These are phyloP conservation scores for Kernera saxatilis DNA, from an alignment of 345 rosid species.

Conservation along the genomic window DNA sequence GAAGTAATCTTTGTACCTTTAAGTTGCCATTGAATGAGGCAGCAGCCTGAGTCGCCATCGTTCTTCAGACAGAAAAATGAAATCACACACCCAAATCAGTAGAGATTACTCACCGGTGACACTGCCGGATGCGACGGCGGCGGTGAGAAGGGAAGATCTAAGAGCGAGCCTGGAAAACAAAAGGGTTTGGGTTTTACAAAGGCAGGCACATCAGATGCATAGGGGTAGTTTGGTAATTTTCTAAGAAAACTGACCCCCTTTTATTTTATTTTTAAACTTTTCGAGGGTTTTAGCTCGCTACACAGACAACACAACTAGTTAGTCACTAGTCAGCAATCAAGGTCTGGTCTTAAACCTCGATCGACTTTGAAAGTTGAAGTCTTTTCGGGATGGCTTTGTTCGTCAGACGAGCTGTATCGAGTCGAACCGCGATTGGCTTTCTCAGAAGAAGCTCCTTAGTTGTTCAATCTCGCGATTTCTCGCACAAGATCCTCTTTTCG, in stretches of 20 bases:
- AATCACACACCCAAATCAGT: neutral
- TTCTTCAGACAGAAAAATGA: neutral
- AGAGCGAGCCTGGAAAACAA: neutral
- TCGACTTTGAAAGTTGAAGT: neutral
- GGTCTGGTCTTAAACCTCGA: neutral
- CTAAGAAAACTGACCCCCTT: neutral
- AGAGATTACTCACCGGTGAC: neutral
- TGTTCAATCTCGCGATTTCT: constrained; percentile 31
- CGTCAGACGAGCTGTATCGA: constrained; percentile 43
- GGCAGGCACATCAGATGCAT: neutral
- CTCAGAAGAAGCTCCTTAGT: constrained; percentile 32
- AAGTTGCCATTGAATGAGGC: constrained; percentile 30
- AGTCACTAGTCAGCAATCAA: no score
- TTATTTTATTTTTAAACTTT: no score
- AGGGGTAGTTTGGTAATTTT: constrained; percentile 1
- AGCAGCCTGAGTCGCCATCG: constrained; percentile 30
- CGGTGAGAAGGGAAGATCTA: constrained; percentile 1
- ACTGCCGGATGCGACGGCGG: neutral
- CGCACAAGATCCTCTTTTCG: constrained; percentile 25
- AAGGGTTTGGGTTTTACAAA: constrained; percentile 19
- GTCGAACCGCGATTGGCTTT: constrained; percentile 30
- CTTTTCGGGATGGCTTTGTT: constrained; percentile 42
- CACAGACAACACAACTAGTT: no score
- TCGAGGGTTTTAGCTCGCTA: neutral
- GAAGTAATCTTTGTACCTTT: neutral